Evolutionary conservation across 2,329 filamentous ascomycete genomes (phyloP).

Genomic region (Colletotrichum camelliae): DNA sequence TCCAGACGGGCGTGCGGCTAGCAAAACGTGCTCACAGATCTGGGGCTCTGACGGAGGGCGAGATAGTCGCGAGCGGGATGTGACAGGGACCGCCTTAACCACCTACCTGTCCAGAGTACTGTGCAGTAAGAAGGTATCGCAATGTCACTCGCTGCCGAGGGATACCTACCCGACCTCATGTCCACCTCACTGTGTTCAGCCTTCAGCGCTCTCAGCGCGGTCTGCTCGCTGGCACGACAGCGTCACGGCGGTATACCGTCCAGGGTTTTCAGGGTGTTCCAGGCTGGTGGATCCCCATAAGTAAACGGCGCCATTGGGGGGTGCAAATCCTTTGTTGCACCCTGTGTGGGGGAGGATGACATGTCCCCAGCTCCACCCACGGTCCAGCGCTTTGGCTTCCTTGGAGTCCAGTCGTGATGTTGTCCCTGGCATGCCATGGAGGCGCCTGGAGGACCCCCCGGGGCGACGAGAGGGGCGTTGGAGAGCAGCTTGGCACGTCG

Average conservation of each 20-base stretch:
- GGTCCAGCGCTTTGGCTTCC: not conserved
- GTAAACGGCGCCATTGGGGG: not conserved
- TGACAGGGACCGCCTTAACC: not conserved
- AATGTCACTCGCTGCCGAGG: not conserved
- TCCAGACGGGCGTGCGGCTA: conserved; percentile 7
- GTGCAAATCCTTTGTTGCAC: not conserved
- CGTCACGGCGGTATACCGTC: not conserved
- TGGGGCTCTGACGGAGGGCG: conserved; percentile 11
- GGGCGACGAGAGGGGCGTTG: not conserved
- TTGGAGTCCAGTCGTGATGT: not conserved
- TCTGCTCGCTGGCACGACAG: not conserved
- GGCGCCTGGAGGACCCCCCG: not conserved
- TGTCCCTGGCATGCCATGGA: not conserved
- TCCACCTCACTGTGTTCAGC: not conserved
- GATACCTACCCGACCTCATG: not conserved
- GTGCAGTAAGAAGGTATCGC: not conserved
- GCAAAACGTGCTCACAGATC: conserved; percentile 19
- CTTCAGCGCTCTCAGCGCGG: not conserved
- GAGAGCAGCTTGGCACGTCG: not conserved
- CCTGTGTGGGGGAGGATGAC: not conserved
- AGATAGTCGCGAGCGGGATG: conserved; percentile 15
- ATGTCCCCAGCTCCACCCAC: not conserved
- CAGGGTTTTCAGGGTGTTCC: not conserved
- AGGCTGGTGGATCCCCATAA: not conserved
- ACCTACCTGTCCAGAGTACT: not conserved